Base-by-base conservation (phyloP, 2,329 filamentous ascomycete species). In the Penicillium freii region DNA sequence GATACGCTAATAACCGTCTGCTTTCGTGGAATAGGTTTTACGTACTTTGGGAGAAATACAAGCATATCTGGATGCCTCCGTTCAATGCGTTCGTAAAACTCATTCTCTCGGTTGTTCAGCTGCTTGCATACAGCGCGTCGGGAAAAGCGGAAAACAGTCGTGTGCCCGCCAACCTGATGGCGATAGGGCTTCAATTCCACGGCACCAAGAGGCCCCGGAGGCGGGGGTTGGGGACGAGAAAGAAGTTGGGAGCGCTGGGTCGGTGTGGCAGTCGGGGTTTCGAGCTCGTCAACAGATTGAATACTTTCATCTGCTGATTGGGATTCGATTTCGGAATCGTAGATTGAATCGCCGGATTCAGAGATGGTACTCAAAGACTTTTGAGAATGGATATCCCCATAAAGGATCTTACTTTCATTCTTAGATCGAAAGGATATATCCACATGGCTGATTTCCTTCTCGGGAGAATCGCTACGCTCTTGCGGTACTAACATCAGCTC, bases 11-110 rank as follows among this genome's bases (percentile, higher is more conserved):
- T 21, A 45, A 25, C 21, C n/a, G 15, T 21, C 9, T 27, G 25
- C 5, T 27, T 13, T 42, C 13, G 44, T 3, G 11, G 33, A 3
- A 11, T 23, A 13, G 10, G 50, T 8, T 21, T 19, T 57, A 89
- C 87, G 39, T 70, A 80, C 75, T 92, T 91, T 63, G 94, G 94
- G 62, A 99, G 81, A 72, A 97, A 99, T 42, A 89, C 86, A 58
- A 99, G 79, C 68, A 99, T 82, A 71, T 96, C 89, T 62, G 92
- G 90, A 75, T 99, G 93, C 65, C 91, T 86, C 69, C 86, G 87
- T 78, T 99, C 94, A 68, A 97, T 91, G 54, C 88, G 94, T 76
- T 99, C 94, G 75, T 99, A 99, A 72, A 99, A 99, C 76, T 96
- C 91, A 75, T 99, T 99, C 73, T 99, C 94, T 69, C 93, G 85